Conservation (phyloP, 108 stramenopile genomes). For the Chaetoceros muelleri region DNA sequence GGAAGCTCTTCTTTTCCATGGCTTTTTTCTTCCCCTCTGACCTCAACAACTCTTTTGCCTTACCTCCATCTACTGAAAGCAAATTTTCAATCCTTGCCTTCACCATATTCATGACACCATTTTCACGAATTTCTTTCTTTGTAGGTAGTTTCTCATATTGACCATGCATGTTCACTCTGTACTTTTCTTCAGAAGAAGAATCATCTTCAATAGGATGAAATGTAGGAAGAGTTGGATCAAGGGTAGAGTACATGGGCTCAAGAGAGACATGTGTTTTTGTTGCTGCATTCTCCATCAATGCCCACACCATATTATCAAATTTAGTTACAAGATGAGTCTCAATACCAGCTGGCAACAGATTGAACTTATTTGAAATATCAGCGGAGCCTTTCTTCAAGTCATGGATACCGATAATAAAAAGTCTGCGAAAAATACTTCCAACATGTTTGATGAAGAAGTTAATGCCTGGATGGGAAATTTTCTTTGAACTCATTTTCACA, state of each 20-base stretch:
- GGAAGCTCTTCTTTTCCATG: constrained; percentile 30
- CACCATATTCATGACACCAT: constrained; percentile 4
- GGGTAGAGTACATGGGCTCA: constrained; percentile 46
- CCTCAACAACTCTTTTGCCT: constrained; percentile 31
- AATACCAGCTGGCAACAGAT: constrained; percentile 28
- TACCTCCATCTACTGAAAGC: not conserved
- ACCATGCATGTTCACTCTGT: not conserved
- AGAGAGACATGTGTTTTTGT: constrained; percentile 30
- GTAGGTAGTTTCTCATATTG: not conserved
- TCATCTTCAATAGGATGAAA: constrained; percentile 26
- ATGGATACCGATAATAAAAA: constrained; percentile 34
- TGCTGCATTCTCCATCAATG: constrained; percentile 37
- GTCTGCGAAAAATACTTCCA: constrained; percentile 47
- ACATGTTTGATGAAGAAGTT: constrained; percentile 61
- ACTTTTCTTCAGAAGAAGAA: not conserved
- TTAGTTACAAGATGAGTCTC: constrained; percentile 22
- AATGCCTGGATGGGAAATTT: constrained; percentile 45
- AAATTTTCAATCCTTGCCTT: not conserved
- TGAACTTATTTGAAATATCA: constrained; percentile 20
- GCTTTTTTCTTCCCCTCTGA: constrained; percentile 21
- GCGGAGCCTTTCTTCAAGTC: constrained; percentile 30
- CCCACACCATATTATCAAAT: constrained; percentile 61
- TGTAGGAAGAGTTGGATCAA: constrained; percentile 45
- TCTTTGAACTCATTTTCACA: constrained; percentile 27
- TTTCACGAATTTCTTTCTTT: constrained; percentile 5